phyloP scores from a whole-genome alignment of 768 basidiomycete species.

The Lactarius sp. region DNA sequence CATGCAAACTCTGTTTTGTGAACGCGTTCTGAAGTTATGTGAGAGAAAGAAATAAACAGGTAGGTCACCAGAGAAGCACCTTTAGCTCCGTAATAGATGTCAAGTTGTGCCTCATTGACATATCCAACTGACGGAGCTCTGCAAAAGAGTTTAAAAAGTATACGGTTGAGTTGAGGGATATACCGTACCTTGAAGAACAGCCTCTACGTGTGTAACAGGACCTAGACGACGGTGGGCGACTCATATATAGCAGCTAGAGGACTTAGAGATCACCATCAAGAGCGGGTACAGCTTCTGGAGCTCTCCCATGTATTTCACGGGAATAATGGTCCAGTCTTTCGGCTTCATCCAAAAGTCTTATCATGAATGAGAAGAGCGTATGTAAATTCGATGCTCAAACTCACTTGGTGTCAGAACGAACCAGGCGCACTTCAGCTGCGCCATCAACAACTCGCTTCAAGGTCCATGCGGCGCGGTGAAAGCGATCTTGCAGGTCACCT shows the following conservation, averaged over 20 bases:
- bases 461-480: slow-evolving; percentile 34
- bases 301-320: neutral
- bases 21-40: slow-evolving; percentile 53
- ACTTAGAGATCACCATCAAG: neutral
- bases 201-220: slow-evolving; percentile 46
- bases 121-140: slow-evolving; percentile 16
- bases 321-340: slow-evolving; percentile 6
- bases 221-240: slow-evolving; percentile 28
- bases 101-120: slow-evolving; percentile 9
- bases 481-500: slow-evolving; percentile 48
- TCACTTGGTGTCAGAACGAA: slow-evolving; percentile 1
- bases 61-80: slow-evolving; percentile 1
- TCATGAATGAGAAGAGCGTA: neutral
- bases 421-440: slow-evolving; percentile 6
- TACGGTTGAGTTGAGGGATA: neutral
- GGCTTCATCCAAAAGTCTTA: slow-evolving; percentile 13
- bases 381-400: neutral
- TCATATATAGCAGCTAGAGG: neutral
- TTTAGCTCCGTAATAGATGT: slow-evolving; percentile 10
- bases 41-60: neutral
- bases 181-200: slow-evolving; percentile 47
- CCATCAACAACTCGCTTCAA: slow-evolving; percentile 17
- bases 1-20: slow-evolving; percentile 57
- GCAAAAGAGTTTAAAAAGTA: neutral
- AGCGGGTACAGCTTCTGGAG: neutral